Conservation (phyloP, 345 rosid genomes). For the Bruguiera parviflora region DNA sequence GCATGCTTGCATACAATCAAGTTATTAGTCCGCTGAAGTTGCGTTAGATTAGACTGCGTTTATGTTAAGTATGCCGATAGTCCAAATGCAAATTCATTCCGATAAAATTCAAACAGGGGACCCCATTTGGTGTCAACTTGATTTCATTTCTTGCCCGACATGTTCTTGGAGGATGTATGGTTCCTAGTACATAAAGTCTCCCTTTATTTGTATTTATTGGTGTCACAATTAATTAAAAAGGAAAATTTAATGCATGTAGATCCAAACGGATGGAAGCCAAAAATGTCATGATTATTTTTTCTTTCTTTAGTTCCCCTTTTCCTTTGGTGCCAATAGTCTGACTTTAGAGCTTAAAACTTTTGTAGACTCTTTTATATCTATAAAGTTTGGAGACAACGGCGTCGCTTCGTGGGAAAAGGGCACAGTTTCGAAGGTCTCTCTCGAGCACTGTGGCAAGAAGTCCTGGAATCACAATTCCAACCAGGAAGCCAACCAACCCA, state of each 20-base stretch:
- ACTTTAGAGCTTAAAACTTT: neutral
- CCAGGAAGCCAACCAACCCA: slow-evolving; percentile 16
- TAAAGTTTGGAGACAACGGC: slow-evolving; percentile 82
- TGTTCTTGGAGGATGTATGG: neutral
- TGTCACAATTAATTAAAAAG: neutral
- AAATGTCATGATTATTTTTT: neutral
- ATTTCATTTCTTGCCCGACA: slow-evolving; percentile 5
- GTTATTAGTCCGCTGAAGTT: no score
- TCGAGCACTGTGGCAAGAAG: slow-evolving; percentile 43
- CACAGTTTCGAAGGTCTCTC: slow-evolving; percentile 50
- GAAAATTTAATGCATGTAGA: neutral
- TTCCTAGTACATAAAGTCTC: neutral
- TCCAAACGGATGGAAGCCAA: neutral
- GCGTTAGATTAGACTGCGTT: no score
- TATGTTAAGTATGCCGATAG: neutral
- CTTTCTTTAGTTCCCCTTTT: neutral
- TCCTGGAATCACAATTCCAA: slow-evolving; percentile 27
- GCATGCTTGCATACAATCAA: no score
- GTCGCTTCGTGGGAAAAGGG: slow-evolving; percentile 85
- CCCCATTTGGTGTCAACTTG: slow-evolving; percentile 5
- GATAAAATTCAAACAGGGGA: neutral
- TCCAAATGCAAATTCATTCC: neutral
- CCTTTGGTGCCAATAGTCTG: neutral
- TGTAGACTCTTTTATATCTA: slow-evolving; percentile 90
- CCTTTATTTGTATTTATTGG: slow-evolving; percentile 4